phyloP scores from a whole-genome alignment of 306 rosid genomes.

The Citrullus colocynthis region DNA sequence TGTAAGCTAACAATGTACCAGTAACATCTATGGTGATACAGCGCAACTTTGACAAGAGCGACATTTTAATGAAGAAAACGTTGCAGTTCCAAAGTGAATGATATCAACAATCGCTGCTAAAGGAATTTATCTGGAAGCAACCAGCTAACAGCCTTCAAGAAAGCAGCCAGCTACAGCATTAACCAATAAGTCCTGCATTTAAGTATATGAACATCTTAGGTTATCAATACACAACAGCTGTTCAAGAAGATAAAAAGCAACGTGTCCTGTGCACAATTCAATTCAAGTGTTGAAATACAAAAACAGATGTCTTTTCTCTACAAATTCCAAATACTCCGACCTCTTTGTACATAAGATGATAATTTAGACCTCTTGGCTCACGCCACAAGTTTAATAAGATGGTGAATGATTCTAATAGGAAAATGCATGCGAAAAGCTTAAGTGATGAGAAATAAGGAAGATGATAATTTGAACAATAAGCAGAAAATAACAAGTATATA shows the following conservation, averaged over 20 bases:
- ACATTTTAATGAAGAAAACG: conserved; percentile 22
- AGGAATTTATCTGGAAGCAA: background rate
- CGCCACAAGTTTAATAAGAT: background rate
- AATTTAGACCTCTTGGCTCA: background rate
- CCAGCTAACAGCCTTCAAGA: background rate
- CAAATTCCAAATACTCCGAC: background rate
- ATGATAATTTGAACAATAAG: background rate
- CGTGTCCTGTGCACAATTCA: background rate
- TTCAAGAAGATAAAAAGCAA: background rate
- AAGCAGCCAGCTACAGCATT: background rate
- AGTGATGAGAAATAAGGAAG: background rate
- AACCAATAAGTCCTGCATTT: background rate
- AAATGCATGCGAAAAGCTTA: background rate
- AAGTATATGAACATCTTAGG: background rate
- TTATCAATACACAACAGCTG: background rate
- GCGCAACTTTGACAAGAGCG: conserved; percentile 47
- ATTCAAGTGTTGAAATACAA: background rate
- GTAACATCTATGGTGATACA: conserved; percentile 90
- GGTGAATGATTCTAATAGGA: background rate
- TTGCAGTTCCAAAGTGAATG: background rate
- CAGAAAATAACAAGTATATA: background rate
- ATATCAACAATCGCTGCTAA: background rate
- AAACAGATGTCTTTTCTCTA: background rate
- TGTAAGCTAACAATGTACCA: conserved; percentile 88
- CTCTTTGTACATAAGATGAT: background rate